phyloP scores from a whole-genome alignment of 768 basidiomycete species.

The Leccinum pellstonianum region DNA sequence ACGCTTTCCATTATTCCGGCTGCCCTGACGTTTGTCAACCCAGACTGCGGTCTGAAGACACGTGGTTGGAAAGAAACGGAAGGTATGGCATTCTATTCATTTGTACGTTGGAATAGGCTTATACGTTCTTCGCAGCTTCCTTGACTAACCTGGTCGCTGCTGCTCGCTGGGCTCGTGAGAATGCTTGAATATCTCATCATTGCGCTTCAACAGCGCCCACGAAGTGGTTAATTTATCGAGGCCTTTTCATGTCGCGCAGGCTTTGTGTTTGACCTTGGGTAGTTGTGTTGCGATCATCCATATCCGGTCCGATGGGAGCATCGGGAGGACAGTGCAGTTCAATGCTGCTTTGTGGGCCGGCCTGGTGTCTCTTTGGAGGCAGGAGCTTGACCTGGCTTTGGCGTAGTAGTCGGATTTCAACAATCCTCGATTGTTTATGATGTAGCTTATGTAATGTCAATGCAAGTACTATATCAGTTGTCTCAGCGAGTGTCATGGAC shows the following conservation, averaged over 20 bases:
- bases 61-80: slow-evolving; percentile 99
- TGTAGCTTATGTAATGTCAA: slow-evolving; percentile 16
- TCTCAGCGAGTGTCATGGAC: background rate
- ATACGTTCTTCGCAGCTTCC: slow-evolving; percentile 46
- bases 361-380: slow-evolving; percentile 26
- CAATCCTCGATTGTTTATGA: slow-evolving; percentile 52
- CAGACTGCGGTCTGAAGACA: slow-evolving; percentile 98
- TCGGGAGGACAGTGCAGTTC: slow-evolving; percentile 17
- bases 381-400: slow-evolving; percentile 32
- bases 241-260: slow-evolving; percentile 25
- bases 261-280: slow-evolving; percentile 53
- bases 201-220: slow-evolving; percentile 93
- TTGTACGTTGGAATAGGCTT: slow-evolving; percentile 4
- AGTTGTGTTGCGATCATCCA: slow-evolving; percentile 42
- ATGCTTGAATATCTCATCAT: slow-evolving; percentile 54
- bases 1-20: slow-evolving; percentile 82
- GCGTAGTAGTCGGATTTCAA: slow-evolving; percentile 73
- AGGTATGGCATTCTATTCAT: slow-evolving; percentile 37
- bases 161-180: slow-evolving; percentile 90
- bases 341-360: slow-evolving; percentile 26
- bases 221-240: slow-evolving; percentile 60
- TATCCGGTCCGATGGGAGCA: slow-evolving; percentile 25
- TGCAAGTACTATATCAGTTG: slow-evolving; percentile 7
- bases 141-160: slow-evolving; percentile 84
- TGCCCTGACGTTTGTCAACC: slow-evolving; percentile 88